Evolutionary conservation across 1,284 basidiomycete species (phyloP), one percentile per base, ranked within the genome.

Genomic region (Ustilago bromivora): DNA sequence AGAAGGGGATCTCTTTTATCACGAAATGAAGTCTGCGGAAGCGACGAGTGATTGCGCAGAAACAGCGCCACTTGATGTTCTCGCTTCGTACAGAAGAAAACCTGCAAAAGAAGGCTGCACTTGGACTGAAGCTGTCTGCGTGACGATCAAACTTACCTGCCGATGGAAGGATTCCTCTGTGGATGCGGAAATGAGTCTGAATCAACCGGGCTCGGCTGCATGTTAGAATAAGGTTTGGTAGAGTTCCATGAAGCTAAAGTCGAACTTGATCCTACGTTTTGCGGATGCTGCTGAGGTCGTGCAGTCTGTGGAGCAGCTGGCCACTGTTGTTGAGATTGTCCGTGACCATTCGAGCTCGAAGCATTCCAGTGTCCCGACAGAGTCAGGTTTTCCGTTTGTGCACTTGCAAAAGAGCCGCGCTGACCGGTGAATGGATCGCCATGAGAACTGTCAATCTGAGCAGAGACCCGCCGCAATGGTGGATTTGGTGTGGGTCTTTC

Each of bases 401-500:
- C 19, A 40, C 31, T 28, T 56, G 49, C 46, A 46, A 36, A 11
- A 15, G 38, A 55, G 34, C 54, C 17, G 19, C n/a, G 35, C 9
- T n/a, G 13, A 19, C 12, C 23, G 28, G 51, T 31, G 35, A 12
- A 41, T 9, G 59, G 31, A 32, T 19, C 10, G 19, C 19, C 36
- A 36, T 46, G 13, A 23, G 23, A n/a, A 32, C 49, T 51, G n/a
- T 51, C 49, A 32, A 51, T 7, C 19, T 66, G 70, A 52, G n/a
- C 43, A 47, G 65, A 64, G 13, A 54, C n/a, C 17, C 57, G 65
- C 19, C 54, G 71, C 19, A 49, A 23, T 10, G 65, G 57, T 49
- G 65, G 38, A 12, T 61, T 64, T 11, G 67, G 72, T 6, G 67
- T 71, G 19, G 67, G 67, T 17, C 67, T 64, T 47, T 61, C 72